Conservation (phyloP, 2,329 filamentous ascomycete genomes). For the Xylariaceae sp. region DNA sequence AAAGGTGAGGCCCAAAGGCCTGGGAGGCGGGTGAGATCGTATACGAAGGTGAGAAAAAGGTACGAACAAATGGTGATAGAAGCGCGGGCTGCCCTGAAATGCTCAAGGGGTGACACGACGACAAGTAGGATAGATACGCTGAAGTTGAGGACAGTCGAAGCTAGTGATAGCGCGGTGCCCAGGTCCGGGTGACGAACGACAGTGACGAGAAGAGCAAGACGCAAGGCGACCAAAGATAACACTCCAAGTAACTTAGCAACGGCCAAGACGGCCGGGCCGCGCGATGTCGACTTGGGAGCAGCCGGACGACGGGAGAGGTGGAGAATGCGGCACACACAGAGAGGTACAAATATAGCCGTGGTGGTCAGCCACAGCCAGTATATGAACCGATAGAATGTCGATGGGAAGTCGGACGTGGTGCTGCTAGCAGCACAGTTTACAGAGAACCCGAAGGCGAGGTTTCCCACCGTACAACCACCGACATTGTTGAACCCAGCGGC, state of each 20-base stretch:
- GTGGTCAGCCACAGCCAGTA: conserved; percentile 2
- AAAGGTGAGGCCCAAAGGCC: conserved; percentile 21
- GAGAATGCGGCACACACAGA: background rate
- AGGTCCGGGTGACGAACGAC: background rate
- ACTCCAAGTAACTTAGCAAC: background rate
- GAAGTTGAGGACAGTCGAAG: background rate
- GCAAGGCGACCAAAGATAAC: background rate
- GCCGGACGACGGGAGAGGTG: conserved; percentile 1
- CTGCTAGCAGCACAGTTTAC: background rate
- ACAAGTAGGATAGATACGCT: background rate
- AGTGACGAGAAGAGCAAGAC: conserved; percentile 1
- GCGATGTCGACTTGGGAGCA: background rate
- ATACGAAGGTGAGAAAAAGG: conserved; percentile 3
- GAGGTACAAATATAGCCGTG: background rate
- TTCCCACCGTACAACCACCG: background rate
- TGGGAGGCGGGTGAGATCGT: conserved; percentile 4
- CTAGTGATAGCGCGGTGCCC: background rate
- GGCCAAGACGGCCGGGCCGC: background rate
- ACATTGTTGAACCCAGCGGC: background rate
- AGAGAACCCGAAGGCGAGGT: conserved; percentile 2
- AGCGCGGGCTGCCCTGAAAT: conserved; percentile 1
- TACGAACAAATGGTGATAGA: conserved; percentile 1
- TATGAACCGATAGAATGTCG: conserved; percentile 1
- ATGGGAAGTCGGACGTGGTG: background rate
- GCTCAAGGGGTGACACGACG: conserved; percentile 2